Evolutionary conservation across 192 early-diverging fungal species (phyloP), one percentile per base, ranked within the genome.

Genomic region (Rhizophagus sp.): DNA sequence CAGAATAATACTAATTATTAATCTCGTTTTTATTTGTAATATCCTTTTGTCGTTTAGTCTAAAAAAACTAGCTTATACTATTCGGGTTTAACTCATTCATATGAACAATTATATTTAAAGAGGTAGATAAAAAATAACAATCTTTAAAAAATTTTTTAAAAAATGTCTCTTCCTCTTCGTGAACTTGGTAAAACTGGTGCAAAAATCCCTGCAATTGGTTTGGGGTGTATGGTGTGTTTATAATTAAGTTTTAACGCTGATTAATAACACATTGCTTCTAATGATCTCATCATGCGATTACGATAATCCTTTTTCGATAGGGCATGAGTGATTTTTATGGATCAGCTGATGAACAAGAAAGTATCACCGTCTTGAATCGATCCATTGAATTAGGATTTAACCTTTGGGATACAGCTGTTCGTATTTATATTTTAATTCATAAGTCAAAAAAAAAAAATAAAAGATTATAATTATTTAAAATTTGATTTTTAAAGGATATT

Each of bases 361-460:
- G 88, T 9, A 22, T 84, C 22, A 80, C 81, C n/a, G 76, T 87
- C 0, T 81, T 88, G 12, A 84, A 88, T 77, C 80, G 84, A 22
- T 82, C 88, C 3, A 85, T 86, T 79, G 88, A 89, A 71, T 78
- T 88, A 27, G 89, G 89, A 36, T 88, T 85, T 75, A 86, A 76
- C 2, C 81, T 85, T 79, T 90, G 88, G 90, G 90, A 93, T 69
- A 90, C 89, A 6, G 81, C 88, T 27, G 50, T 57, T 19, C 5
- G 50, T 19, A 57, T 57, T 11, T 47, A 47, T 12, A 12, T 47
- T 47, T 47, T 47, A 44, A 47, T 47, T 47, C 11, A 12, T 12
- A 47, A 47, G 7, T 44, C 41, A 10, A 44, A 44, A 44, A 44
- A 44, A 44, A 36, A 36, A 44, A 36, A 36, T 3, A 36, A 4